These are phyloP conservation scores for Blastomyces percursus DNA, from an alignment of 2,329 filamentous ascomycete genomes.

Conservation along the genomic window DNA sequence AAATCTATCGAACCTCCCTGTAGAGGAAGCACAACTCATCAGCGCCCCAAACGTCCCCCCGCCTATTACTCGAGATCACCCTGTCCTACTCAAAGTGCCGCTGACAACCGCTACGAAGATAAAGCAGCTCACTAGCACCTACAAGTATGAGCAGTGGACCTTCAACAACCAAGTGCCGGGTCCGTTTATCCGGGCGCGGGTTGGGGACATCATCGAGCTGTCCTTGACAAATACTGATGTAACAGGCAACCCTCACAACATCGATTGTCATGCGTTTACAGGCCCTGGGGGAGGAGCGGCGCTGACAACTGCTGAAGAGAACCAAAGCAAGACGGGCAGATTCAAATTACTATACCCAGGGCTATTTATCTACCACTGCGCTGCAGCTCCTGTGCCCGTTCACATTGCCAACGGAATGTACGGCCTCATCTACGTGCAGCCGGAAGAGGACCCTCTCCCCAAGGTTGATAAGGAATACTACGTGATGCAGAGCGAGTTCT, in stretches of 20 bases:
- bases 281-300: conserved; percentile 26
- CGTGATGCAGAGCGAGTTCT: conserved; percentile 31
- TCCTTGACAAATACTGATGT: conserved; percentile 25
- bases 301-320: conserved; percentile 25
- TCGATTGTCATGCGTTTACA: conserved; percentile 27
- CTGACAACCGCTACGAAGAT: conserved; percentile 21
- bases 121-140: conserved; percentile 23
- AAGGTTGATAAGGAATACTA: conserved; percentile 27
- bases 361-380: conserved; percentile 27
- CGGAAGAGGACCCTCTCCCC: conserved; percentile 21
- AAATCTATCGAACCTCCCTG: conserved; percentile 18
- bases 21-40: conserved; percentile 22
- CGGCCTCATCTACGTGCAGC: conserved; percentile 29
- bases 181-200: conserved; percentile 28
- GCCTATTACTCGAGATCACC: conserved; percentile 22
- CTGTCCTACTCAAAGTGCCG: conserved; percentile 23
- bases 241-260: conserved; percentile 28
- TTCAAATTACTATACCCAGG: conserved; percentile 25
- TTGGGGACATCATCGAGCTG: conserved; percentile 26
- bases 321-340: conserved; percentile 23
- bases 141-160: conserved; percentile 30
- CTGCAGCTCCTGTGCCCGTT: conserved; percentile 27
- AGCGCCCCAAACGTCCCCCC: conserved; percentile 24
- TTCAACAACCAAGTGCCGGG: conserved; percentile 27
- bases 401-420: conserved; percentile 32